Base-by-base conservation (phyloP, 345 rosid genomes). In the Gossypium raimondii region DNA sequence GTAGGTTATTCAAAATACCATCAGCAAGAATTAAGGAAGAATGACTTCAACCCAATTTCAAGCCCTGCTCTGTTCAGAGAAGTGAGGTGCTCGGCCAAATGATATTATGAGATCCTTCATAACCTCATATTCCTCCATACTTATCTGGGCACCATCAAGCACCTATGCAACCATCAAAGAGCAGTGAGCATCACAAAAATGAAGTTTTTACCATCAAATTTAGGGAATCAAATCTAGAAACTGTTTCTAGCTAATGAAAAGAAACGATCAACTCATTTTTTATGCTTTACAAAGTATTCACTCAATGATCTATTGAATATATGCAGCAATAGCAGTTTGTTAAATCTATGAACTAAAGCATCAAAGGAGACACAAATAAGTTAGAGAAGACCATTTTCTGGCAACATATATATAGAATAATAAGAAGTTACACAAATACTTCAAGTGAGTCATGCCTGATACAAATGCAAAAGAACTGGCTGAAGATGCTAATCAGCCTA, bases 21-120 rank as follows among this genome's bases (percentile, higher is more conserved):
- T 45, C 41, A 7, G 38, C 18, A 25, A 22, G 12, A 67, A 52
- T 10, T 13, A n/a, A 29, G 43, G 44, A 65, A 9, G 29, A 66
- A 20, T 7, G 41, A 48, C 20, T 67, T 67, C 3, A 18, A 47
- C 48, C 55, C 48, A 67, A 20, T 20, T 1, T 67, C 56, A 67
- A 47, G 43, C 72, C 9, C 72, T 56, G 24, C 72, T 45, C 68
- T 63, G 68, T 3, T 22, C 48, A 41, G 68, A 38, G 47, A 63
- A 63, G 20, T 63, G 48, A 38, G 48, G 68, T 38, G 25, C 68
- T 63, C 93, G 92, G 57, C 97, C 99, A 60, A 90, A 90, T 47
- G 98, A 98, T 52, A 88, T 76, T 25, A 91, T 76, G 9, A 93
- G 82, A 73, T 95, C 92, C 85, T 84, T 91, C 96, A 95, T 88